These are phyloP conservation scores for Puccinia polysora DNA, from an alignment of 1,284 basidiomycete species.

Conservation along the genomic window DNA sequence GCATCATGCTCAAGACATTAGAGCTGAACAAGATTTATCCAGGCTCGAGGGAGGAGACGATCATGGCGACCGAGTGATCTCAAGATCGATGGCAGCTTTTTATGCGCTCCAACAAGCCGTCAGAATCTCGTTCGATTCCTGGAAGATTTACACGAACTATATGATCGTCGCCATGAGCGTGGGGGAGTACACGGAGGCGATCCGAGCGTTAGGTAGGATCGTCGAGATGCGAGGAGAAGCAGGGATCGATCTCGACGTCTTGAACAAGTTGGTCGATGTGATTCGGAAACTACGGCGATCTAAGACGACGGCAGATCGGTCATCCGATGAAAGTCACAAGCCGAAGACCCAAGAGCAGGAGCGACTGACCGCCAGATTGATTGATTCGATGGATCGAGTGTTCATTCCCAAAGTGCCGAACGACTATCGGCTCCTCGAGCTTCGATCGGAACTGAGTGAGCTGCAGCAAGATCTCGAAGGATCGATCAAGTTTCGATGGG, in stretches of 20 bases:
- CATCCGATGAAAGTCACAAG: neutral
- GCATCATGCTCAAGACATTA: slow-evolving; percentile 33
- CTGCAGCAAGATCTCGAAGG: slow-evolving; percentile 59
- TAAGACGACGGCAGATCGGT: neutral
- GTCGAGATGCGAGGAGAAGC: slow-evolving; percentile 71
- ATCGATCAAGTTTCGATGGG: slow-evolving; percentile 73
- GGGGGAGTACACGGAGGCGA: slow-evolving; percentile 82
- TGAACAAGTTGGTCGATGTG: slow-evolving; percentile 79
- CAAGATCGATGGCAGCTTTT: slow-evolving; percentile 64
- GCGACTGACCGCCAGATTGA: slow-evolving; percentile 60
- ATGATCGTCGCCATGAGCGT: slow-evolving; percentile 91
- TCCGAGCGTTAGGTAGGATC: slow-evolving; percentile 73
- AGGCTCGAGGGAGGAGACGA: neutral
- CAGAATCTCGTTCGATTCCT: slow-evolving; percentile 77
- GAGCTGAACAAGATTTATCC: neutral
- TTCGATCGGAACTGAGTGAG: slow-evolving; percentile 70
- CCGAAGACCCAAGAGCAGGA: slow-evolving; percentile 47
- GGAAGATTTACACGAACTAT: slow-evolving; percentile 98
- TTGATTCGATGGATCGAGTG: slow-evolving; percentile 63
- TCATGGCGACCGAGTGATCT: slow-evolving; percentile 50
- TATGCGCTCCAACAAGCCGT: slow-evolving; percentile 88
- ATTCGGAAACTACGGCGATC: slow-evolving; percentile 61
- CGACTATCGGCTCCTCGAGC: slow-evolving; percentile 61
- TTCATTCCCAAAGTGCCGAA: slow-evolving; percentile 60
- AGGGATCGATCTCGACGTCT: slow-evolving; percentile 76